A percentile compares a stretch with the other conserved stretches of the same genome.
Conservation (phyloP, 257 asterid genomes). For the Echium plantagineum region DNA sequence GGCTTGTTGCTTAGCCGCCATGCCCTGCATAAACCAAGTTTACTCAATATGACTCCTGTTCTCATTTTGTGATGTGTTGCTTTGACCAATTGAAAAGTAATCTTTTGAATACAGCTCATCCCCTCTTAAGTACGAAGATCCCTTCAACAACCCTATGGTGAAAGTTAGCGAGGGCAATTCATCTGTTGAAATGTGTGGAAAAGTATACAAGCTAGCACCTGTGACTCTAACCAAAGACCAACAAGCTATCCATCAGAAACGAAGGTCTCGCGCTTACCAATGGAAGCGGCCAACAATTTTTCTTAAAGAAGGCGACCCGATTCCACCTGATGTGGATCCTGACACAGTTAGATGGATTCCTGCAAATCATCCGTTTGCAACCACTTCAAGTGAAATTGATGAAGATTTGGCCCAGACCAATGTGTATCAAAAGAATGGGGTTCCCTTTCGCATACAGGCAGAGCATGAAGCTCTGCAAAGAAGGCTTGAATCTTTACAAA, state of each 20-base stretch:
- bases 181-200: slow-evolving; percentile 94
- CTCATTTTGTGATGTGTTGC: background rate
- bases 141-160: slow-evolving; percentile 93
- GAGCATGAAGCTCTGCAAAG: slow-evolving; percentile 96
- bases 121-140: slow-evolving; percentile 91
- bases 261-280: slow-evolving; percentile 96
- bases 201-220: slow-evolving; percentile 87
- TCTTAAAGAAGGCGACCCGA: slow-evolving; percentile 86
- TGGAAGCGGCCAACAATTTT: slow-evolving; percentile 97
- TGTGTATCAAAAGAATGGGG: slow-evolving; percentile 91
- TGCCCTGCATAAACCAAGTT: background rate
- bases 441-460: slow-evolving; percentile 89
- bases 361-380: slow-evolving; percentile 97
- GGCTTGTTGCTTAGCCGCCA: background rate
- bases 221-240: slow-evolving; percentile 80
- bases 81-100: slow-evolving; percentile 9
- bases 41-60: background rate
- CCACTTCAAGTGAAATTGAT: slow-evolving; percentile 86
- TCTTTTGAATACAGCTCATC: slow-evolving; percentile 42
- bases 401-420: slow-evolving; percentile 88
- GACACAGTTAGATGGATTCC: slow-evolving; percentile 98
- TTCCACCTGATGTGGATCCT: slow-evolving; percentile 98
- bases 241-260: slow-evolving; percentile 68
- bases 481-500: slow-evolving; percentile 90
- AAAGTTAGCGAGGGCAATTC: slow-evolving; percentile 77